Conservation (phyloP, 108 stramenopile genomes). For the Mediolabrus comicus region DNA sequence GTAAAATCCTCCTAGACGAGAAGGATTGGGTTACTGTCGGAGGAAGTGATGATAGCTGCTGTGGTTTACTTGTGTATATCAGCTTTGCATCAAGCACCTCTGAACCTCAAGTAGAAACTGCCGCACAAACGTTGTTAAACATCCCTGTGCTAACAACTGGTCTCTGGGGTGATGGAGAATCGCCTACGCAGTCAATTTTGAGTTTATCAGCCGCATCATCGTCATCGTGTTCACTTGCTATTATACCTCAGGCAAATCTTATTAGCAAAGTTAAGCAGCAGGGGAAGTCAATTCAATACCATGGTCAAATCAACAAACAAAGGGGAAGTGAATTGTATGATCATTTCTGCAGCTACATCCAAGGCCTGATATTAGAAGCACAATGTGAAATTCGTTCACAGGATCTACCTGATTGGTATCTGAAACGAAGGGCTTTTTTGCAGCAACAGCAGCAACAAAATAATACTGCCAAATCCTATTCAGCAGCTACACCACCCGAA, state of each 20-base stretch:
- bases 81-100: slow-evolving; percentile 54
- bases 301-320: slow-evolving; percentile 60
- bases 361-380: slow-evolving; percentile 32
- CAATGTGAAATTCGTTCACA: slow-evolving; percentile 19
- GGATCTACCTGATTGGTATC: slow-evolving; percentile 18
- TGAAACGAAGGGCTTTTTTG: not conserved
- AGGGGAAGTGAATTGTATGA: slow-evolving; percentile 52
- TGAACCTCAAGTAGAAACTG: slow-evolving; percentile 41
- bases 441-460: not conserved
- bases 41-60: not conserved
- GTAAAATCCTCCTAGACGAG: slow-evolving; percentile 27
- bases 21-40: slow-evolving; percentile 23
- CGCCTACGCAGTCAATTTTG: slow-evolving; percentile 9
- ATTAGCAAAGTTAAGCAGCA: slow-evolving; percentile 57
- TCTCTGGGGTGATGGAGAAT: slow-evolving; percentile 61
- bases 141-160: slow-evolving; percentile 61
- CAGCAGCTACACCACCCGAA: slow-evolving; percentile 49
- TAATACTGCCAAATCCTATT: not conserved
- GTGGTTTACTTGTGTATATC: slow-evolving; percentile 61
- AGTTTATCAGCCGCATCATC: slow-evolving; percentile 10
- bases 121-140: slow-evolving; percentile 60
- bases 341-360: slow-evolving; percentile 41
- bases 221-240: slow-evolving; percentile 24
- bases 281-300: slow-evolving; percentile 72
- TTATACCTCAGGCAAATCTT: slow-evolving; percentile 72